phyloP scores from a whole-genome alignment of 2,329 filamentous ascomycete species.

The Amauroascus niger region DNA sequence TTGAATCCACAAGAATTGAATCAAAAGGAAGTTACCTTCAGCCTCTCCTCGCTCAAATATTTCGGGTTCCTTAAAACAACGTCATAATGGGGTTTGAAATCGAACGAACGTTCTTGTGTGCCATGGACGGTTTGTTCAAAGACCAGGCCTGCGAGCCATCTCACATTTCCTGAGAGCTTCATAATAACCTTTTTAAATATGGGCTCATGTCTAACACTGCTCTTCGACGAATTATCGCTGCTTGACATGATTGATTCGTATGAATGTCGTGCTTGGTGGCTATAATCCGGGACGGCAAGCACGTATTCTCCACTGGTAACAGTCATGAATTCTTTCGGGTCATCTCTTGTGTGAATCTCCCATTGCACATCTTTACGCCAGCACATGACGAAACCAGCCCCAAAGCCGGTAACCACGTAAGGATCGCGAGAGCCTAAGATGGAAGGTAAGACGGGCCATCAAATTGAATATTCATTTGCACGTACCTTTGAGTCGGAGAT shows the following conservation, averaged over 20 bases:
- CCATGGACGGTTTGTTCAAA: slow-evolving; percentile 75
- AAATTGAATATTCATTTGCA: neutral
- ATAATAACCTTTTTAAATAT: slow-evolving; percentile 96
- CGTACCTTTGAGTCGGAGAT: slow-evolving; percentile 76
- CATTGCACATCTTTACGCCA: slow-evolving; percentile 91
- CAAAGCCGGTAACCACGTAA: slow-evolving; percentile 83
- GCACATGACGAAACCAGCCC: slow-evolving; percentile 94
- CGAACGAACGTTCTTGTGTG: slow-evolving; percentile 62
- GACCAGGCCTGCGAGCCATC: slow-evolving; percentile 81
- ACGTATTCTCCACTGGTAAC: slow-evolving; percentile 94
- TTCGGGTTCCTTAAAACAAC: slow-evolving; percentile 75
- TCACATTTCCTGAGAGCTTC: slow-evolving; percentile 94
- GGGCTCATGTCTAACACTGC: slow-evolving; percentile 44
- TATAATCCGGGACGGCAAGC: slow-evolving; percentile 87
- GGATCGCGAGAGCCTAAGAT: slow-evolving; percentile 64
- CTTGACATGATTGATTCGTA: slow-evolving; percentile 39
- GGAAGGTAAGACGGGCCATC: slow-evolving; percentile 14
- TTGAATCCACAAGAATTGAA: neutral
- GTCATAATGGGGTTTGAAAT: slow-evolving; percentile 87
- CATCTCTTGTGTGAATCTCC: slow-evolving; percentile 72
- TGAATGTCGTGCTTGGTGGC: slow-evolving; percentile 67
- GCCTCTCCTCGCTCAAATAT: slow-evolving; percentile 52
- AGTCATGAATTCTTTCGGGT: slow-evolving; percentile 88
- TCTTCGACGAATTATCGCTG: slow-evolving; percentile 52
- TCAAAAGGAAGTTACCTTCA: slow-evolving; percentile 33